Conservation (phyloP, 805 yeast genomes). For the Candida caryicola region DNA sequence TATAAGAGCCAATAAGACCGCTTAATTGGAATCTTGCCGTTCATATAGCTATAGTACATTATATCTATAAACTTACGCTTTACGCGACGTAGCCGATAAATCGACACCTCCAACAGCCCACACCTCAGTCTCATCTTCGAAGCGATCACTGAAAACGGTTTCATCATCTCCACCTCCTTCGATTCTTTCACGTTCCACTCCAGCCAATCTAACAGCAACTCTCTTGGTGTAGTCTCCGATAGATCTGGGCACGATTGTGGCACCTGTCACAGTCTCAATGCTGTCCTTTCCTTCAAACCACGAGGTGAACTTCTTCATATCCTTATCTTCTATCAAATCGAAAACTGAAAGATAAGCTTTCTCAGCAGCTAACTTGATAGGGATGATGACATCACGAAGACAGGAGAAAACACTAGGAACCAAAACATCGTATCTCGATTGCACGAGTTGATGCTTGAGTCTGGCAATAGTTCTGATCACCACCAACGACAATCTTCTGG, state of each 20-base stretch:
- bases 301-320: slow-evolving; percentile 47
- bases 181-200: slow-evolving; percentile 81
- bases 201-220: slow-evolving; percentile 83
- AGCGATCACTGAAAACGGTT: slow-evolving; percentile 76
- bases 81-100: slow-evolving; percentile 14
- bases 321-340: slow-evolving; percentile 65
- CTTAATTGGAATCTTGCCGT: too few relatives aligned
- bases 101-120: slow-evolving; percentile 85
- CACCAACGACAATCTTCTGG: slow-evolving; percentile 76
- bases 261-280: slow-evolving; percentile 44
- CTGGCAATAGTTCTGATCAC: slow-evolving; percentile 74
- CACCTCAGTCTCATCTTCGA: slow-evolving; percentile 82
- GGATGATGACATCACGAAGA: slow-evolving; percentile 84
- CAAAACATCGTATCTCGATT: slow-evolving; percentile 52
- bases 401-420: slow-evolving; percentile 77
- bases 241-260: slow-evolving; percentile 60
- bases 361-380: slow-evolving; percentile 92
- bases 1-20: too few relatives aligned
- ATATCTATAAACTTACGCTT: slow-evolving; percentile 3
- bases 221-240: slow-evolving; percentile 86
- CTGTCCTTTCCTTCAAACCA: slow-evolving; percentile 58
- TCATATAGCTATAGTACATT: too few relatives aligned
- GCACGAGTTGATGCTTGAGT: slow-evolving; percentile 46
- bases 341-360: slow-evolving; percentile 77
- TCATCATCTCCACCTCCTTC: slow-evolving; percentile 90